phyloP scores from a whole-genome alignment of 495 filamentous ascomycete genomes.

The Penicillium diatomitis region DNA sequence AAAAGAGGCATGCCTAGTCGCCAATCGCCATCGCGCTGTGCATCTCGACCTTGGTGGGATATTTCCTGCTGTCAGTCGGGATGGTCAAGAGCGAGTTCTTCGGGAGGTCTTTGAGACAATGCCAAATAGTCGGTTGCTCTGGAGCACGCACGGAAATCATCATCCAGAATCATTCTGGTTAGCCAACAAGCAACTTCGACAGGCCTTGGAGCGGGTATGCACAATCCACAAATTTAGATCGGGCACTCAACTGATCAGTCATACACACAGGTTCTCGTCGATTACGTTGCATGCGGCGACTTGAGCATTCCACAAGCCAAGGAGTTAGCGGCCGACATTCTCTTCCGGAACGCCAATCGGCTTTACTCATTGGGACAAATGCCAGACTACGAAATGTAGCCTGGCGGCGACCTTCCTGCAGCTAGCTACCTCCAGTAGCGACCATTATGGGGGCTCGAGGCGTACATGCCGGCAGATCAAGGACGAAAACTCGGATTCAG shows the following conservation, averaged over 20 bases:
- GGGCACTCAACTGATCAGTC: not conserved
- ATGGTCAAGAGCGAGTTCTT: conserved; percentile 68
- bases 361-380: conserved; percentile 45
- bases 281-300: conserved; percentile 52
- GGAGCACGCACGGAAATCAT: conserved; percentile 78
- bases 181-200: conserved; percentile 68
- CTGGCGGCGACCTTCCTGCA: not conserved
- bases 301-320: conserved; percentile 49
- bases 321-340: conserved; percentile 47
- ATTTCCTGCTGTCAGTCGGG: conserved; percentile 71
- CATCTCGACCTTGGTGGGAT: conserved; percentile 84
- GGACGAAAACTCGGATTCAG: too few relatives aligned
- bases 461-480: too few relatives aligned
- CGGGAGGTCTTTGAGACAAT: conserved; percentile 68
- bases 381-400: conserved; percentile 7
- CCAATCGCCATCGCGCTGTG: conserved; percentile 70
- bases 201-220: conserved; percentile 56
- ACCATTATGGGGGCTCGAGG: too few relatives aligned
- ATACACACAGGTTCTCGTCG: conserved; percentile 44
- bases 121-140: conserved; percentile 68
- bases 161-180: conserved; percentile 79
- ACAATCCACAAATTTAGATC: not conserved
- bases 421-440: not conserved
- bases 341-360: conserved; percentile 63
- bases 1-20: conserved; percentile 72